phyloP scores from a whole-genome alignment of 2,329 filamentous ascomycete genomes.

The Colletotrichum brevisporum region DNA sequence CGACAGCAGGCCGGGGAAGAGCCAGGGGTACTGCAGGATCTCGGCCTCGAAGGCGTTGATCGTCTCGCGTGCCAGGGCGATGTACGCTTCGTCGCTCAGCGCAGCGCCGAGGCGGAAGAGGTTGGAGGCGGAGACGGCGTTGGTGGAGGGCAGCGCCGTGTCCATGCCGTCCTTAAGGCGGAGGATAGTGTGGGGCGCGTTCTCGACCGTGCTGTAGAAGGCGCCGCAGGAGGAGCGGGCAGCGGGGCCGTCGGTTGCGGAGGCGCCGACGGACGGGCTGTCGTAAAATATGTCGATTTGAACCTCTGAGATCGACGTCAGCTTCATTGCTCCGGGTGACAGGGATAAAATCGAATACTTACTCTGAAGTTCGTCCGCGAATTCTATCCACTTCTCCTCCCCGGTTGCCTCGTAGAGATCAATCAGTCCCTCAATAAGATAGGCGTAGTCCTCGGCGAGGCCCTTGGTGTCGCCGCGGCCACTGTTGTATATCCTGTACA shows the following conservation, averaged over 20 bases:
- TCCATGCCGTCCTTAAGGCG: slow-evolving; percentile 97
- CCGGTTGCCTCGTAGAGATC: slow-evolving; percentile 88
- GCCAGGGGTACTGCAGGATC: slow-evolving; percentile 91
- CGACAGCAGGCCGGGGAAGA: slow-evolving; percentile 86
- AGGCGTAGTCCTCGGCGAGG: slow-evolving; percentile 96
- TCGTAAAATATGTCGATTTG: slow-evolving; percentile 88
- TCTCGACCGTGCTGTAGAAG: slow-evolving; percentile 79
- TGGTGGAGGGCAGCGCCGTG: slow-evolving; percentile 89
- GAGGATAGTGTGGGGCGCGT: slow-evolving; percentile 80
- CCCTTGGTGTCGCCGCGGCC: slow-evolving; percentile 75
- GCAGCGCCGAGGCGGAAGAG: slow-evolving; percentile 84
- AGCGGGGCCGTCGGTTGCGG: slow-evolving; percentile 52
- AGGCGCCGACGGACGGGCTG: slow-evolving; percentile 49
- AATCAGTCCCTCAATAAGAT: slow-evolving; percentile 84
- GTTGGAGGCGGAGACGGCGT: slow-evolving; percentile 88
- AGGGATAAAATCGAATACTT: slow-evolving; percentile 46
- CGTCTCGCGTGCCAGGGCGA: slow-evolving; percentile 77
- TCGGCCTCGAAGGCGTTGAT: slow-evolving; percentile 91
- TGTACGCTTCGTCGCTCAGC: slow-evolving; percentile 76
- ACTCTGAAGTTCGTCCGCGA: slow-evolving; percentile 86
- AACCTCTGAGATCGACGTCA: slow-evolving; percentile 62
- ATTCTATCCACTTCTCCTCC: slow-evolving; percentile 81
- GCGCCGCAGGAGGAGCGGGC: slow-evolving; percentile 65
- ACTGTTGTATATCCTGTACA: slow-evolving; percentile 83
- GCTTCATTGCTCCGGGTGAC: slow-evolving; percentile 37